Evolutionary conservation across 2,329 filamentous ascomycete species (phyloP).

Genomic region (Hypoxylon sp.): DNA sequence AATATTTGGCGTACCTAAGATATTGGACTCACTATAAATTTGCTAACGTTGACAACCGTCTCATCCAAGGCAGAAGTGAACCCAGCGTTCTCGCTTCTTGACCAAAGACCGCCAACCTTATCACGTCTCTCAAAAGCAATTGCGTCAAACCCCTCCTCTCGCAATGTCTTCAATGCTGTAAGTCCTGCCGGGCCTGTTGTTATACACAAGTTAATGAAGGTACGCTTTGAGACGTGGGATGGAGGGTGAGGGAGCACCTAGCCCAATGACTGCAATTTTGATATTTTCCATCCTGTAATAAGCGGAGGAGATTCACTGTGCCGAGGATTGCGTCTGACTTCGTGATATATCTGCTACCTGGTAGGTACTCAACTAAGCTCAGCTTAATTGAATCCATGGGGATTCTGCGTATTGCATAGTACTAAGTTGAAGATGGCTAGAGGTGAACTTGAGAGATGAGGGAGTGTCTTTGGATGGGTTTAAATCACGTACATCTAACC

Average conservation of each 20-base stretch:
- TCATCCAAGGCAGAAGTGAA: conserved; percentile 41
- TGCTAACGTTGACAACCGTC: conserved; percentile 50
- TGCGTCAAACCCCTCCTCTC: conserved; percentile 55
- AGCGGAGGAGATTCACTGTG: no score
- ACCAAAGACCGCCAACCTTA: conserved; percentile 55
- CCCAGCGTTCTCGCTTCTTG: conserved; percentile 47
- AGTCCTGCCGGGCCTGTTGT: conserved; percentile 49
- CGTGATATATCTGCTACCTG: no score
- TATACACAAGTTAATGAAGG: conserved; percentile 1
- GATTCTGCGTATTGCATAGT: no score
- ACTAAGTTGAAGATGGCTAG: no score
- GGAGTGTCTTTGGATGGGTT: no score
- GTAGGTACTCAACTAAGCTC: no score
- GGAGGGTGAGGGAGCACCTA: conserved; percentile 37
- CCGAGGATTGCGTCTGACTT: no score
- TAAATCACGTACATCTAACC: no score
- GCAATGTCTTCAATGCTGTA: conserved; percentile 53
- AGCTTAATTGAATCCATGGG: no score
- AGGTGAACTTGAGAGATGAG: no score
- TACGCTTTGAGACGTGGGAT: background rate
- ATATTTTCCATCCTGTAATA: conserved; percentile 29
- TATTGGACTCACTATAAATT: conserved; percentile 30
- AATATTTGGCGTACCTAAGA: background rate
- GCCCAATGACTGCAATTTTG: conserved; percentile 42
- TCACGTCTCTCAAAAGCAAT: conserved; percentile 54